phyloP scores from a whole-genome alignment of 192 early-diverging fungal genomes.

The Backusella morwellensis region DNA sequence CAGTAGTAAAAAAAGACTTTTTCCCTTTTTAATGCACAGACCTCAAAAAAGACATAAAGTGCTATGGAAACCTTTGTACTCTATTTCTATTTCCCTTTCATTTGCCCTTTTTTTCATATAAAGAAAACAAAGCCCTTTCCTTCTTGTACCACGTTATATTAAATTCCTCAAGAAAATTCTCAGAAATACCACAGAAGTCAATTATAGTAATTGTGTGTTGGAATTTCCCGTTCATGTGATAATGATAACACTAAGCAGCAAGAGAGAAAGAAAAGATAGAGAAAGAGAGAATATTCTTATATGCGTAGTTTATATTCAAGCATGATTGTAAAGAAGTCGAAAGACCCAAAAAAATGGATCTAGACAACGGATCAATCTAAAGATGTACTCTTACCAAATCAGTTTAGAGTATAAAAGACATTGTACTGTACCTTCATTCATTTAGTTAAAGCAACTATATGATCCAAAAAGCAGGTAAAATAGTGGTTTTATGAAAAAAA shows the following conservation, averaged over 20 bases:
- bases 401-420: neutral
- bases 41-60: neutral
- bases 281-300: neutral
- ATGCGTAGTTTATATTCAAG: neutral
- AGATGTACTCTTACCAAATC: neutral
- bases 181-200: neutral
- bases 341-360: neutral
- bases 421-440: neutral
- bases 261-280: neutral
- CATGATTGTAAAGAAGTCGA: neutral
- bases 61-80: neutral
- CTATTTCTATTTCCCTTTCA: neutral
- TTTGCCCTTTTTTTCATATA: neutral
- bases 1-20: neutral
- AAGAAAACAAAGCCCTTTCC: neutral
- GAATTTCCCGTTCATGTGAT: neutral
- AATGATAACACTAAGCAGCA: neutral
- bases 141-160: neutral
- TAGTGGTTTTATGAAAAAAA: neutral
- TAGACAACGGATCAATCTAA: neutral
- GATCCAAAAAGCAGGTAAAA: neutral
- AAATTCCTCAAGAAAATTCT: neutral
- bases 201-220: neutral
- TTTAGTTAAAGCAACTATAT: neutral
- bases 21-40: slow-evolving; percentile 5